Evolutionary conservation across 2,329 filamentous ascomycete genomes (phyloP).

Genomic region (Fusarium aywerte): DNA sequence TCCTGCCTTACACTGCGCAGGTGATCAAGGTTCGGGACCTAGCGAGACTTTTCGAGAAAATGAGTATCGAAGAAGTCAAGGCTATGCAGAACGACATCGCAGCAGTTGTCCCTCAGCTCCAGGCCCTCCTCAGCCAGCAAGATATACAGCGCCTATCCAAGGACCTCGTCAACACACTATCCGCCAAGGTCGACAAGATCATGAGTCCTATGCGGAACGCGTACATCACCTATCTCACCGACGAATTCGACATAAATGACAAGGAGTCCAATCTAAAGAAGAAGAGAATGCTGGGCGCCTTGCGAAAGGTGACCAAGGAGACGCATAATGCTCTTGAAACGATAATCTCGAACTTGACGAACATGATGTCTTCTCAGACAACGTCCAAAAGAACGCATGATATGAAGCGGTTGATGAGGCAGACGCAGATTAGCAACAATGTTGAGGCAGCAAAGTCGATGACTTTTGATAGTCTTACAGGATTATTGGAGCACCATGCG

Average conservation of each 20-base stretch:
- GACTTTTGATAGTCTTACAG: constrained; percentile 10
- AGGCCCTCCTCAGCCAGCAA: constrained; percentile 2
- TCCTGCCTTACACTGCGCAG: constrained; percentile 4
- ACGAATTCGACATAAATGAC: neutral
- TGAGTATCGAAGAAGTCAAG: constrained; percentile 4
- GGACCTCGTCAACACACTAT: neutral
- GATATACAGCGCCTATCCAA: constrained; percentile 12
- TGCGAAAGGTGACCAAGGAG: neutral
- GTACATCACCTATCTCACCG: neutral
- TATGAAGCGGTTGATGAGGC: constrained; percentile 15
- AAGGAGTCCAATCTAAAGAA: constrained; percentile 1
- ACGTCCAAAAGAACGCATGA: constrained; percentile 24
- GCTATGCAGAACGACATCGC: constrained; percentile 9
- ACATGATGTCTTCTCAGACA: constrained; percentile 26
- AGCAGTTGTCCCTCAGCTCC: constrained; percentile 10
- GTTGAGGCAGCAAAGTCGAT: constrained; percentile 18
- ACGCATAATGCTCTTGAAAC: neutral
- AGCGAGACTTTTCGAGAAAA: neutral
- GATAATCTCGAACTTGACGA: constrained; percentile 2
- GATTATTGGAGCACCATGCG: constrained; percentile 5
- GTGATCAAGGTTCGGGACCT: neutral
- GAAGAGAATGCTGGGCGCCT: neutral
- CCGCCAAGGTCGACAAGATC: neutral
- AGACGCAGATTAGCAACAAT: constrained; percentile 18
- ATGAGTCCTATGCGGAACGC: neutral